Percentiles rank a stretch among this genome's conserved stretches.
Conservation (phyloP, 768 basidiomycete species). For the Mycena alexandri region DNA sequence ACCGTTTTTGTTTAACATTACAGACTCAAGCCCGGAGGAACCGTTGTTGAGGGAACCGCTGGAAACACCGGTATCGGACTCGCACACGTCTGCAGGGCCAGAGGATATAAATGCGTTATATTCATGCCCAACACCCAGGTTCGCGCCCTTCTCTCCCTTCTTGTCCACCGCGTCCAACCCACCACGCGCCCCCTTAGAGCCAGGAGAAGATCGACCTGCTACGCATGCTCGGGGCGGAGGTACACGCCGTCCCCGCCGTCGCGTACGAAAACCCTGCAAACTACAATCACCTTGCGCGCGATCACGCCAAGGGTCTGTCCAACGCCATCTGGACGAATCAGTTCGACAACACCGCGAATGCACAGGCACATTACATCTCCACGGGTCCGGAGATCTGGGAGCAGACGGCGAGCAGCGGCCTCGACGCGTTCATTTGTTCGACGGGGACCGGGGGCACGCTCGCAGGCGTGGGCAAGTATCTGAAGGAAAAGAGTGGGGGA, state of each 20-base stretch:
- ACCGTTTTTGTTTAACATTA: background rate
- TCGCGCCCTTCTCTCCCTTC: background rate
- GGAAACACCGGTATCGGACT: constrained; percentile 98
- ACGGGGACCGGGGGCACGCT: constrained; percentile 98
- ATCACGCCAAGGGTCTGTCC: constrained; percentile 77
- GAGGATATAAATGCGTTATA: constrained; percentile 97
- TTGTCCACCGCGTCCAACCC: background rate
- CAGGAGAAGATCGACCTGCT: constrained; percentile 99
- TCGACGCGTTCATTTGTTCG: constrained; percentile 94
- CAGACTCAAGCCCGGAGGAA: constrained; percentile 92
- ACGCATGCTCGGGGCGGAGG: constrained; percentile 97
- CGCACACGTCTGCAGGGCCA: constrained; percentile 93
- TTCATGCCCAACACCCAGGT: constrained; percentile 98
- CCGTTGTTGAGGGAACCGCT: constrained; percentile 97
- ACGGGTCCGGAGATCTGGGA: constrained; percentile 99
- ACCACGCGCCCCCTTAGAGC: constrained; percentile 64
- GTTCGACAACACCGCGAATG: constrained; percentile 96
- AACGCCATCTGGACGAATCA: constrained; percentile 98
- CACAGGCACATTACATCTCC: constrained; percentile 85
- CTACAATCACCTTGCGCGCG: constrained; percentile 98
- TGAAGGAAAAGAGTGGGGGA: constrained; percentile 85
- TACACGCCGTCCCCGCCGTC: constrained; percentile 95
- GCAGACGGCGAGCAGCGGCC: constrained; percentile 74
- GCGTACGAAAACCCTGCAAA: constrained; percentile 95
- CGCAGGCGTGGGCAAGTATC: constrained; percentile 86